Percentiles rank a stretch among this genome's conserved stretches.
These are phyloP conservation scores for Acacia confusa DNA, from an alignment of 306 rosid genomes.

Conservation along the genomic window DNA sequence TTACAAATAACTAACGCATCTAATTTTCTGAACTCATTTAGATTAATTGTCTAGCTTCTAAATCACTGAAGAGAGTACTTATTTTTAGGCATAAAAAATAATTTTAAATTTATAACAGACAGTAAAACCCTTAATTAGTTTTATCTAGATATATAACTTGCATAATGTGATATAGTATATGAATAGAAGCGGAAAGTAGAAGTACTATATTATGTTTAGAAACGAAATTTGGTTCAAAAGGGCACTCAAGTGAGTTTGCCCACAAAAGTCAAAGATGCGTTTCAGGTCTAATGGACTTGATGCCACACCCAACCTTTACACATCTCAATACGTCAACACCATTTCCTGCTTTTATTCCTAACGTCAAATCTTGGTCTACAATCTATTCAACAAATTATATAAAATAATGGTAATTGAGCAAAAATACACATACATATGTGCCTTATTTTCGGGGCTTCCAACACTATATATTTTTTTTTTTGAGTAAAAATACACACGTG, in stretches of 20 bases:
- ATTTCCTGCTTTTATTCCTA: background rate
- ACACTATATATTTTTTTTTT: too few species aligned
- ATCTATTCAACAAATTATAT: background rate
- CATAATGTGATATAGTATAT: background rate
- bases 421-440: too few species aligned
- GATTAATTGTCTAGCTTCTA: too few species aligned
- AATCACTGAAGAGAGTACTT: background rate
- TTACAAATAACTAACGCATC: too few species aligned
- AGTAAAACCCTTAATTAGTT: background rate
- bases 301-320: conserved; percentile 50
- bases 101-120: background rate
- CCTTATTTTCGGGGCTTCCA: too few species aligned
- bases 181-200: background rate
- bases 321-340: background rate
- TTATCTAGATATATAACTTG: background rate
- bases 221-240: conserved; percentile 35
- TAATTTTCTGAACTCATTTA: too few species aligned
- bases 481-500: too few species aligned
- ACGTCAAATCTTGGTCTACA: conserved; percentile 11
- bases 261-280: conserved; percentile 56
- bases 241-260: conserved; percentile 40
- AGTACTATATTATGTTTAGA: background rate
- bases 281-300: conserved; percentile 54
- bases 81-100: background rate
- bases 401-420: too few species aligned